Percentiles rank a stretch among this genome's conserved stretches.
Evolutionary conservation across 805 yeast genomes (phyloP).

Genomic region (Candida adriatica): DNA sequence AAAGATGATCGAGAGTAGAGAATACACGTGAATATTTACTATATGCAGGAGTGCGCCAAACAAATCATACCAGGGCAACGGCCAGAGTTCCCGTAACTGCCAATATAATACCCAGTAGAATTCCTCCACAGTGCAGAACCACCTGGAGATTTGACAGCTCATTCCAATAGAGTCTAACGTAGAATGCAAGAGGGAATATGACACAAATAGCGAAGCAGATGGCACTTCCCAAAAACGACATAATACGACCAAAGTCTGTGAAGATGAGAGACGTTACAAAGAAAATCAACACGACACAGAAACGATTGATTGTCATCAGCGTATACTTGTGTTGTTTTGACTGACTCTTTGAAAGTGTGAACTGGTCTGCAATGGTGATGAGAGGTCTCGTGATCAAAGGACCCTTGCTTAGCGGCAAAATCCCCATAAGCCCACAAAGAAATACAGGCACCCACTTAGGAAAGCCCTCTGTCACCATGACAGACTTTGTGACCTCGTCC

Average conservation of each 20-base stretch:
- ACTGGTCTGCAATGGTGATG: slow-evolving; percentile 50
- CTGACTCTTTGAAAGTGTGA: slow-evolving; percentile 8
- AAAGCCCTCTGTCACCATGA: slow-evolving; percentile 58
- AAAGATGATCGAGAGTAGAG: no score
- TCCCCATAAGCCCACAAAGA: slow-evolving; percentile 42
- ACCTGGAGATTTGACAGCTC: slow-evolving; percentile 27
- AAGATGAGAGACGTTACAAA: slow-evolving; percentile 48
- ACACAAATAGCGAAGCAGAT: slow-evolving; percentile 71
- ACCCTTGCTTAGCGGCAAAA: slow-evolving; percentile 70
- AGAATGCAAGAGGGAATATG: slow-evolving; percentile 61
- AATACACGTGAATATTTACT: no score
- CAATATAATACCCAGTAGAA: slow-evolving; percentile 5
- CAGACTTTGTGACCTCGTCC: slow-evolving; percentile 74
- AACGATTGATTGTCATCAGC: slow-evolving; percentile 12
- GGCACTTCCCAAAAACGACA: slow-evolving; percentile 68
- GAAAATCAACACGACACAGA: slow-evolving; percentile 26
- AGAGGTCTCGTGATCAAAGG: slow-evolving; percentile 73
- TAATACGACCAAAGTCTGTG: slow-evolving; percentile 67
- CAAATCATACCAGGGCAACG: slow-evolving; percentile 16
- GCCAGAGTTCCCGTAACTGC: slow-evolving; percentile 23
- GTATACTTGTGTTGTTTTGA: background rate
- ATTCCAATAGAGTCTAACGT: slow-evolving; percentile 40
- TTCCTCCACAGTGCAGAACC: slow-evolving; percentile 7
- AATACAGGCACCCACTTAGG: slow-evolving; percentile 53
- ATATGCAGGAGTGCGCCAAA: no score